Base-by-base conservation (phyloP, 306 rosid species). In the Prunus kanzakura region DNA sequence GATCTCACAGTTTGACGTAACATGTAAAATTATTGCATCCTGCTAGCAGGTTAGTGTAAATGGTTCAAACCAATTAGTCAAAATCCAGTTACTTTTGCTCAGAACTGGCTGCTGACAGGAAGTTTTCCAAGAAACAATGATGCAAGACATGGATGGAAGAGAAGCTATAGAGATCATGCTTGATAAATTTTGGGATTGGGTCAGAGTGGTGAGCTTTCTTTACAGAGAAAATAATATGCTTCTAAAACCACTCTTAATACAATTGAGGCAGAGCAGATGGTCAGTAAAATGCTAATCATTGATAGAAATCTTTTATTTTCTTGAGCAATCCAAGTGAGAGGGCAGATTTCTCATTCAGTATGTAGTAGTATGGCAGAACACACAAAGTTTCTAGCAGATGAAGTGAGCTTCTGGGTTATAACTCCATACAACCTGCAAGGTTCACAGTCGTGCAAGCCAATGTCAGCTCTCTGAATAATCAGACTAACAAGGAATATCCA, bases 391-490 rank as follows among this genome's bases (percentile, higher is more conserved):
- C 65, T 57, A n/a, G 76, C 2, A 66, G 54, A 54, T 35, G 60
- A 43, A 43, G 43, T 6, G 45, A 56, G 41, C 25, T 61, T 57
- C 73, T 56, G 11, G 4, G 18, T 49, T 49, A 49, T 18, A 74
- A 60, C 19, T 58, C 75, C 78, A 73, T 19, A 35, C 6, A 66
- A 20, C 49, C 75, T 79, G 75, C 75, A 79, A 66, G 11, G 13
- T 29, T n/a, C 29, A 66, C 45, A 67, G n/a, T 6, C 64, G 67
- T 27, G 43, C 61, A 64, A 66, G 14, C 62, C 64, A 62, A 23
- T 64, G 18, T 79, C 45, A 79, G 62, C 60, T 64, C 30, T 71
- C 20, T 30, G 2, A 50, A 60, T n/a, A 72, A 30, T 23, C 64
- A 11, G 14, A 58, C 3, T 7, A 29, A 35, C 8, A 35, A 51